These are phyloP conservation scores for Syzygium syzygioides DNA, from an alignment of 441 rosid genomes.

Conservation along the genomic window DNA sequence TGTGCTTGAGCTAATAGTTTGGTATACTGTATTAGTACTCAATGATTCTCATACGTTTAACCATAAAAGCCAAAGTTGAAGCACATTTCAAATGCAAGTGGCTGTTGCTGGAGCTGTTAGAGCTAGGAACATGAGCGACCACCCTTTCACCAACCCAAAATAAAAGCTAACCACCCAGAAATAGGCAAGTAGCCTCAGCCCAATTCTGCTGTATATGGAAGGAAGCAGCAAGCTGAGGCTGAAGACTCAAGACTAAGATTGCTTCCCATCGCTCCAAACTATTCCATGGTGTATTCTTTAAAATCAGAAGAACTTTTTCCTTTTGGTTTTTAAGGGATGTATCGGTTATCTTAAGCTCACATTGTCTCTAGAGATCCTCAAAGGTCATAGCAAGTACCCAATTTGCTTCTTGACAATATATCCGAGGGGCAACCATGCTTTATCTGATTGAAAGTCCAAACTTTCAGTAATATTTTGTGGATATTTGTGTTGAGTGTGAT, in stretches of 20 bases:
- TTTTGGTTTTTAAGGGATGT: not conserved
- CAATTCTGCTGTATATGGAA: not conserved
- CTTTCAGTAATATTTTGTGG: not conserved
- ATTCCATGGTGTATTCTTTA: not conserved
- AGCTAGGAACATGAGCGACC: not conserved
- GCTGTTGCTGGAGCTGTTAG: not conserved
- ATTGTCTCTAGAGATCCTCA: no score
- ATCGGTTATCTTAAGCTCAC: not conserved
- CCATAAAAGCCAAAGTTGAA: not conserved
- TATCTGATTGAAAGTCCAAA: not conserved
- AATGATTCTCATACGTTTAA: not conserved
- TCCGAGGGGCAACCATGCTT: not conserved
- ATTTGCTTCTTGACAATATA: not conserved
- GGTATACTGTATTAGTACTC: not conserved
- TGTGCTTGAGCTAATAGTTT: not conserved
- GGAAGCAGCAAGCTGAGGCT: not conserved
- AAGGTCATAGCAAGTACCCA: no score
- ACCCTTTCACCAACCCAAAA: not conserved
- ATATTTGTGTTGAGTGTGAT: not conserved
- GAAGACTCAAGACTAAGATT: not conserved
- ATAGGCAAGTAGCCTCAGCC: not conserved
- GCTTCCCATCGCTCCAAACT: not conserved
- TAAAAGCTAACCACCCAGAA: not conserved
- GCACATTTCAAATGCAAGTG: not conserved
- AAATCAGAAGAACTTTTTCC: not conserved